These are phyloP conservation scores for Penicillium herquei DNA, from an alignment of 495 filamentous ascomycete genomes.

Conservation along the genomic window DNA sequence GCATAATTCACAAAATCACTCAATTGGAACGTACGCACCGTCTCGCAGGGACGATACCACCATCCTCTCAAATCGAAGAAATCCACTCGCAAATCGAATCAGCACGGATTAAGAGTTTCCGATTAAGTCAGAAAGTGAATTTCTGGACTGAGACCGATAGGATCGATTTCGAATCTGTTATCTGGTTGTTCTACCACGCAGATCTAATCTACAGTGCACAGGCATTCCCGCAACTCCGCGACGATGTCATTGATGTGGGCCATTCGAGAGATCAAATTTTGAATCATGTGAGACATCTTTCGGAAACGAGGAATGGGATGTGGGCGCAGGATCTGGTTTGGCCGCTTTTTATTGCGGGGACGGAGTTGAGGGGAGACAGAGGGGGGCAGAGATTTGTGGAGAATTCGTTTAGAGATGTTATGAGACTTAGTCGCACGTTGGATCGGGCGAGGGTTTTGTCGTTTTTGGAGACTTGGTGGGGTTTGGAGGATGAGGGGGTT, in stretches of 20 bases:
- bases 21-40: slow-evolving; percentile 10
- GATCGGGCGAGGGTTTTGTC: slow-evolving; percentile 15
- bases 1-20: slow-evolving; percentile 17
- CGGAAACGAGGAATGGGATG: slow-evolving; percentile 12
- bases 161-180: slow-evolving; percentile 17
- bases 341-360: slow-evolving; percentile 28
- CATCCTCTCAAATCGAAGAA: slow-evolving; percentile 6
- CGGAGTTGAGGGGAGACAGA: slow-evolving; percentile 14
- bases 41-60: neutral
- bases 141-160: slow-evolving; percentile 16
- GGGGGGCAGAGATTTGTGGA: slow-evolving; percentile 10
- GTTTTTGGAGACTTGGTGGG: slow-evolving; percentile 18
- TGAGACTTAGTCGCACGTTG: slow-evolving; percentile 18
- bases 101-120: slow-evolving; percentile 12
- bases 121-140: slow-evolving; percentile 14
- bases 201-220: slow-evolving; percentile 26
- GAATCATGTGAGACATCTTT: slow-evolving; percentile 14
- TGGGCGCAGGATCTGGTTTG: slow-evolving; percentile 29
- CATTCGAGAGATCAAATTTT: slow-evolving; percentile 23
- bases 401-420: slow-evolving; percentile 9
- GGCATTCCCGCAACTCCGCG: slow-evolving; percentile 10
- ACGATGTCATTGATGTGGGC: neutral
- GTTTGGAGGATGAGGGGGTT: neutral
- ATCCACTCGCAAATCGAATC: slow-evolving; percentile 14
- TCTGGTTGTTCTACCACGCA: slow-evolving; percentile 27